These are phyloP conservation scores for Boletus eberwhitei DNA, from an alignment of 768 basidiomycete genomes.

Conservation along the genomic window DNA sequence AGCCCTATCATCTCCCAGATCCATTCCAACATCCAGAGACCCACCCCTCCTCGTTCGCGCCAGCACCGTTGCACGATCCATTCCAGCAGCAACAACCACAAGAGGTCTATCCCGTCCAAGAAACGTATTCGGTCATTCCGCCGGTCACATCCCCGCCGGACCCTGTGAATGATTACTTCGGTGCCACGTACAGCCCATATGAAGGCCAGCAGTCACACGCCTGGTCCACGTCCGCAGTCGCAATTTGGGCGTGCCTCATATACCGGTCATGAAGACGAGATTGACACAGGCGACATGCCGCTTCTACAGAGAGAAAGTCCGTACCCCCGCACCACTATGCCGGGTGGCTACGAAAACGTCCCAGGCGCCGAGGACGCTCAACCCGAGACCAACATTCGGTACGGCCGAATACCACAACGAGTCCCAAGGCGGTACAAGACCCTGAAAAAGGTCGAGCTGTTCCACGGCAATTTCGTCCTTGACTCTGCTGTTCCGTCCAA, in stretches of 20 bases:
- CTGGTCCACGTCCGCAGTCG: slow-evolving; percentile 26
- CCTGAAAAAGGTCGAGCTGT: slow-evolving; percentile 88
- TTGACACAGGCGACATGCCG: slow-evolving; percentile 65
- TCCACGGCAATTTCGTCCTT: slow-evolving; percentile 90
- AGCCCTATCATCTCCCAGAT: slow-evolving; percentile 40
- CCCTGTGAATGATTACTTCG: slow-evolving; percentile 12
- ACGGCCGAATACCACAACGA: slow-evolving; percentile 88
- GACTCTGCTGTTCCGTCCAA: slow-evolving; percentile 91
- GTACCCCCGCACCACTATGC: slow-evolving; percentile 36
- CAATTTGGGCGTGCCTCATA: slow-evolving; percentile 30
- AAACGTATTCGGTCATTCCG: slow-evolving; percentile 18
- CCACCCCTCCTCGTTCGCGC: slow-evolving; percentile 14
- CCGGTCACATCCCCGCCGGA: slow-evolving; percentile 22
- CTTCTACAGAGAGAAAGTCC: slow-evolving; percentile 48
- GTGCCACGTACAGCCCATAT: slow-evolving; percentile 21
- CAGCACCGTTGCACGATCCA: slow-evolving; percentile 18
- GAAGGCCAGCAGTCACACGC: slow-evolving; percentile 17
- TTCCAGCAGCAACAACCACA: slow-evolving; percentile 24
- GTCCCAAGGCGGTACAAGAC: slow-evolving; percentile 91
- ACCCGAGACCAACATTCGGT: slow-evolving; percentile 65
- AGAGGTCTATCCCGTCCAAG: slow-evolving; percentile 18
- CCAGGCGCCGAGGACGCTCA: slow-evolving; percentile 31
- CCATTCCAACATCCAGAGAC: slow-evolving; percentile 27
- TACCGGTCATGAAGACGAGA: slow-evolving; percentile 41
- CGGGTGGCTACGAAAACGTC: slow-evolving; percentile 41